phyloP scores from a whole-genome alignment of 2,329 filamentous ascomycete genomes.

The Penicillium sp. region DNA sequence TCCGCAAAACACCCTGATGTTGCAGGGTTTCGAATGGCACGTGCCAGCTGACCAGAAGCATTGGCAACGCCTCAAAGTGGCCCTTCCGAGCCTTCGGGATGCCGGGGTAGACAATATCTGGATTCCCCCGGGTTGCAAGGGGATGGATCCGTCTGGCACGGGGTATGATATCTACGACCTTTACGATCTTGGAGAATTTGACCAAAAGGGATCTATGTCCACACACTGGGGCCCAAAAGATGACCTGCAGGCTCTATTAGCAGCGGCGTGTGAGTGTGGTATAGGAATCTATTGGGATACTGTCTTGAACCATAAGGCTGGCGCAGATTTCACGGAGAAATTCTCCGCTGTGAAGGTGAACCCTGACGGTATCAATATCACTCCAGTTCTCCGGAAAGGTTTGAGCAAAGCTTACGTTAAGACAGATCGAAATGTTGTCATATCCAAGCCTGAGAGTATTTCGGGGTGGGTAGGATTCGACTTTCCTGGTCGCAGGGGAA shows the following conservation, averaged over 20 bases:
- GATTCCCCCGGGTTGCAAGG: constrained; percentile 73
- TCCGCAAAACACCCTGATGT: constrained; percentile 53
- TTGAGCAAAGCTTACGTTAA: not conserved
- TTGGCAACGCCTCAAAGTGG: constrained; percentile 59
- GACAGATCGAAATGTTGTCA: constrained; percentile 52
- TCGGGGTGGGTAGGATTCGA: constrained; percentile 70
- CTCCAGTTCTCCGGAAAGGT: not conserved
- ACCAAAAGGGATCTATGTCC: constrained; percentile 64
- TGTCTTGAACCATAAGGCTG: constrained; percentile 72
- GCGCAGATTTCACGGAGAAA: constrained; percentile 65
- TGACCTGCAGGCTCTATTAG: constrained; percentile 58
- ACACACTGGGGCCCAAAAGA: constrained; percentile 70
- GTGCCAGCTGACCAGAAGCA: constrained; percentile 63
- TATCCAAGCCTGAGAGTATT: constrained; percentile 61
- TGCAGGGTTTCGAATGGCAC: constrained; percentile 76
- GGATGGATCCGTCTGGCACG: constrained; percentile 61
- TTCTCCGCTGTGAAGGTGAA: constrained; percentile 67
- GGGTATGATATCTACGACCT: constrained; percentile 72
- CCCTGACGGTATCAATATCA: constrained; percentile 20
- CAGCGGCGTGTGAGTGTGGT: constrained; percentile 54
- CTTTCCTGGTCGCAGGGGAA: constrained; percentile 62
- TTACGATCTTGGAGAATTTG: constrained; percentile 71
- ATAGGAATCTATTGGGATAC: constrained; percentile 69
- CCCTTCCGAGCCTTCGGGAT: constrained; percentile 57
- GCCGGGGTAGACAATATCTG: constrained; percentile 66